A percentile compares a stretch with the other conserved stretches of the same genome.
Conservation (phyloP, 495 filamentous ascomycete species). For the Articulospora tetracladia region DNA sequence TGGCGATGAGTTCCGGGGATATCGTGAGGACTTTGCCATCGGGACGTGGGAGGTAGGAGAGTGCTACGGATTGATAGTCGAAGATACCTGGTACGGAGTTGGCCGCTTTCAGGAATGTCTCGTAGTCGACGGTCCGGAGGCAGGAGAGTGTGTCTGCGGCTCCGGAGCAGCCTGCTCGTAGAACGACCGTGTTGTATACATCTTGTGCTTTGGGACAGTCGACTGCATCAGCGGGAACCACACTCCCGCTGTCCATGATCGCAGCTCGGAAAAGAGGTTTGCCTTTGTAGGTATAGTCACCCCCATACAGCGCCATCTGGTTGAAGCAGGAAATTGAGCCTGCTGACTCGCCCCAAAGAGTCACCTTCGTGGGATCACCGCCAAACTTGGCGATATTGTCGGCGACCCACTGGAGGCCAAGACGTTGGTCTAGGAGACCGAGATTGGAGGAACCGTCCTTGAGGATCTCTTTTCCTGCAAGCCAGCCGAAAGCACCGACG, state of each 20-base stretch:
- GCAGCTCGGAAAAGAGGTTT: slow-evolving; percentile 64
- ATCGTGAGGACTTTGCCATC: slow-evolving; percentile 53
- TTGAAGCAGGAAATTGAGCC: slow-evolving; percentile 61
- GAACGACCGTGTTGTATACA: slow-evolving; percentile 61
- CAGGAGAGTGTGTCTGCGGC: slow-evolving; percentile 56
- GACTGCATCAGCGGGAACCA: slow-evolving; percentile 58
- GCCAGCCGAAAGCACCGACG: slow-evolving; percentile 55
- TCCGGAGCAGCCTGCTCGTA: slow-evolving; percentile 50
- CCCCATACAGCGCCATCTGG: slow-evolving; percentile 66
- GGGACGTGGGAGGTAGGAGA: slow-evolving; percentile 62
- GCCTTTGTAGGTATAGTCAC: slow-evolving; percentile 65
- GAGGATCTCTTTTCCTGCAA: slow-evolving; percentile 57
- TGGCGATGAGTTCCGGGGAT: slow-evolving; percentile 49
- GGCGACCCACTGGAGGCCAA: slow-evolving; percentile 42
- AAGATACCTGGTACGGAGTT: slow-evolving; percentile 63
- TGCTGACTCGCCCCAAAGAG: slow-evolving; percentile 34
- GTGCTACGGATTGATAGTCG: slow-evolving; percentile 58
- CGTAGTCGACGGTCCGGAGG: slow-evolving; percentile 55
- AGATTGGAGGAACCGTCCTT: slow-evolving; percentile 56
- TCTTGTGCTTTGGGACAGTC: slow-evolving; percentile 58
- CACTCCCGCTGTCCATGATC: slow-evolving; percentile 59
- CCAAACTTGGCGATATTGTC: slow-evolving; percentile 42
- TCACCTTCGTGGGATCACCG: slow-evolving; percentile 34
- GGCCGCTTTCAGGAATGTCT: slow-evolving; percentile 55
- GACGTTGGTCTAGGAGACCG: slow-evolving; percentile 36